phyloP scores from a whole-genome alignment of 2,329 filamentous ascomycete species.

The Penicillium fuscoglaucum region DNA sequence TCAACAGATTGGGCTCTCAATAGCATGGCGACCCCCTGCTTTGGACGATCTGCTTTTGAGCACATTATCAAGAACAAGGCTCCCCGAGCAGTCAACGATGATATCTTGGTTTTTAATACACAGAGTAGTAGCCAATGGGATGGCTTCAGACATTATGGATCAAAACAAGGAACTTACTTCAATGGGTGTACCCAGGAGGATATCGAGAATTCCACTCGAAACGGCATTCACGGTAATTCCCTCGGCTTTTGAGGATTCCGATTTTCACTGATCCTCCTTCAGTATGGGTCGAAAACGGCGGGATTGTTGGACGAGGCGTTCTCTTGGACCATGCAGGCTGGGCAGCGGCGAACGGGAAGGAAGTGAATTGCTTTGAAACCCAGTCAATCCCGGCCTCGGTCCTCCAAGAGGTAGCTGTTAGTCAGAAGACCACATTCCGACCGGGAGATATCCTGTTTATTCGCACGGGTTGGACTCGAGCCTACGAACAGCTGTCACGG shows the following conservation, averaged over 20 bases:
- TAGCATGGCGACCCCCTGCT: no score
- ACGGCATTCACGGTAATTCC: not conserved
- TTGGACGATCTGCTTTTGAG: no score
- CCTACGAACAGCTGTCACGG: slow-evolving; percentile 41
- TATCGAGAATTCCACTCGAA: no score
- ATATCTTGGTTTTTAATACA: no score
- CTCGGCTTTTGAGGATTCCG: not conserved
- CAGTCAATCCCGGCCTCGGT: slow-evolving; percentile 46
- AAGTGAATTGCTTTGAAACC: slow-evolving; percentile 44
- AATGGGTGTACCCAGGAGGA: no score
- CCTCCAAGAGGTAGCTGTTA: slow-evolving; percentile 48
- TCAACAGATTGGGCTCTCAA: no score
- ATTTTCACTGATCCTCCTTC: not conserved
- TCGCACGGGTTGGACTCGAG: slow-evolving; percentile 54
- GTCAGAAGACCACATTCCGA: slow-evolving; percentile 47
- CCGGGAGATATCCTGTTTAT: slow-evolving; percentile 59
- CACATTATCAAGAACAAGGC: no score
- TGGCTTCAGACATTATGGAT: no score
- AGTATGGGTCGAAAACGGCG: slow-evolving; percentile 42
- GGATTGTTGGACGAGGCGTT: slow-evolving; percentile 51
- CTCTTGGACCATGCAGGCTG: slow-evolving; percentile 47
- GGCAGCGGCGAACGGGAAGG: slow-evolving; percentile 41
- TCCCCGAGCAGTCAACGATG: no score
- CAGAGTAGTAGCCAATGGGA: no score
- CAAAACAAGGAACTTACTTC: no score